Conservation (phyloP, 108 stramenopile species). For the Cyclotella atomus region DNA sequence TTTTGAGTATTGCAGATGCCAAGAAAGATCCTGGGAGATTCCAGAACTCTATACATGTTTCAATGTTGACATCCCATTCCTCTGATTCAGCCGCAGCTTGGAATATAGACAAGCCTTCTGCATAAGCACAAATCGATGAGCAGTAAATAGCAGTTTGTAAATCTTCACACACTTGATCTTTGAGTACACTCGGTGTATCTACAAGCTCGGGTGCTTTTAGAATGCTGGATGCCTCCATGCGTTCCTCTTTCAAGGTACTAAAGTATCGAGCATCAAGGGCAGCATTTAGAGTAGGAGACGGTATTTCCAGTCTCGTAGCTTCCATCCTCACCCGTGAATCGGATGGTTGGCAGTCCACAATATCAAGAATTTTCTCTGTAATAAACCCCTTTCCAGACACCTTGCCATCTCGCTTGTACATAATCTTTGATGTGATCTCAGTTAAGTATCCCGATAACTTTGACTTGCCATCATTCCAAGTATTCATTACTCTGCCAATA, state of each 20-base stretch:
- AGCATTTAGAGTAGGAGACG: constrained; percentile 83
- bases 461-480: constrained; percentile 77
- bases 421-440: constrained; percentile 85
- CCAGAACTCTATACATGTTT: constrained; percentile 90
- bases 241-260: constrained; percentile 75
- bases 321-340: constrained; percentile 91
- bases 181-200: constrained; percentile 67
- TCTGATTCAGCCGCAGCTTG: constrained; percentile 74
- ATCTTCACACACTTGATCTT: constrained; percentile 83
- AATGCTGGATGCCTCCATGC: constrained; percentile 62
- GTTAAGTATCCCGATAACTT: constrained; percentile 72
- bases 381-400: constrained; percentile 60
- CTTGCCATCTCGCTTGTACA: constrained; percentile 81
- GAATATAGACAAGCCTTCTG: constrained; percentile 92
- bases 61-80: constrained; percentile 86
- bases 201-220: constrained; percentile 62
- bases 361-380: constrained; percentile 80
- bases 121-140: constrained; percentile 90
- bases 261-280: constrained; percentile 91
- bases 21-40: constrained; percentile 93
- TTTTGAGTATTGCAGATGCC: constrained; percentile 79
- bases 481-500: constrained; percentile 68
- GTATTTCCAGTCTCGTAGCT: constrained; percentile 80
- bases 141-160: constrained; percentile 88
- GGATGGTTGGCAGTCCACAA: constrained; percentile 88